Base-by-base conservation (phyloP, 768 basidiomycete species). In the Boletus speciosus region DNA sequence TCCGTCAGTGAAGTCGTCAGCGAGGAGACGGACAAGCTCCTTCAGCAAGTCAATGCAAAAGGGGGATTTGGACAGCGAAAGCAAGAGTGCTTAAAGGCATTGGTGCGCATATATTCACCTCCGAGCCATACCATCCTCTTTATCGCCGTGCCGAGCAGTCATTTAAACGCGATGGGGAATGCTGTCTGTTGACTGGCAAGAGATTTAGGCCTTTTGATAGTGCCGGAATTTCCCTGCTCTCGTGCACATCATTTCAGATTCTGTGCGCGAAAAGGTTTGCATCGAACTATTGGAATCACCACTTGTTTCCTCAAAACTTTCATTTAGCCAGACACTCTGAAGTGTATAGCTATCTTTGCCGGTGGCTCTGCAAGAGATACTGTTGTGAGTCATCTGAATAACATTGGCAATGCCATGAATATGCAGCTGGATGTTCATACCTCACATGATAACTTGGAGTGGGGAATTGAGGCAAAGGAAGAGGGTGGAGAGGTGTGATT, bases 281-380 rank as follows among this genome's bases (percentile, higher is more conserved):
- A 35, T 35, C 1, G 12, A 35, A 35, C 14, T 15, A 11, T 31
- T 5, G 2, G 6, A 16, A 38, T 5, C 2, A 25, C 21, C 1
- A 5, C 14, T 7, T 1, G 6, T 47, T 19, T 46, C 6, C 36
- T 32, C 15, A 38, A 19, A 7, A 25, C n/a, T 7, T 27, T 8
- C 29, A 38, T 67, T 3, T 39, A 49, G 47, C 7, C 35, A 16
- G 23, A 44, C 23, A 34, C 38, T 27, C 25, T 52, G 31, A 32
- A 45, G 32, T 45, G 37, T 29, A 55, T 55, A 27, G 35, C 54
- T 11, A 45, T 45, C 32, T 45, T 55, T 44, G 54, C 54, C 1
- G 54, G 54, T 21, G 14, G 9, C 6, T 19, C 25, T 10, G 15
- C 35, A 21, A 23, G 12, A 34, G 34, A 34, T 34, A 12, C 1